Evolutionary conservation across 495 filamentous ascomycete genomes (phyloP).

Genomic region (Aspergillus coremiiformis): DNA sequence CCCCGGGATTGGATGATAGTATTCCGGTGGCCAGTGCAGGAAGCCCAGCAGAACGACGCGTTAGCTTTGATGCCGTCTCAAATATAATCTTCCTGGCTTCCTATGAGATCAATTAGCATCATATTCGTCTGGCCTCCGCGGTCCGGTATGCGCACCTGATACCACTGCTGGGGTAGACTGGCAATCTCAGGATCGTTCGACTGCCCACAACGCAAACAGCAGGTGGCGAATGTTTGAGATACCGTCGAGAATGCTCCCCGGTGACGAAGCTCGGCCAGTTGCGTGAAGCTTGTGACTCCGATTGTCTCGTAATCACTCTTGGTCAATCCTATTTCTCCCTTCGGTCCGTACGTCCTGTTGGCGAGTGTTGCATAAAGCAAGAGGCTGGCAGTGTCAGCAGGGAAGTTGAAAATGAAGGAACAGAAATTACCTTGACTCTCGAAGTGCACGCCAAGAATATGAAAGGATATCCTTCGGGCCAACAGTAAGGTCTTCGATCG

Average conservation of each 20-base stretch:
- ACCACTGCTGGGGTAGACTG: constrained; percentile 46
- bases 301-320: constrained; percentile 43
- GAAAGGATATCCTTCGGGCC: constrained; percentile 81
- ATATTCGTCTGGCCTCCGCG: not conserved
- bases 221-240: constrained; percentile 73
- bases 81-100: constrained; percentile 57
- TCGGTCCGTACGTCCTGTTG: constrained; percentile 34
- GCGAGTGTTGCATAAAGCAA: constrained; percentile 37
- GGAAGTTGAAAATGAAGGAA: not conserved
- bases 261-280: constrained; percentile 78
- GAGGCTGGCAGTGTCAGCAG: constrained; percentile 45
- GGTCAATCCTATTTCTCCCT: constrained; percentile 23
- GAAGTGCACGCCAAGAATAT: constrained; percentile 86
- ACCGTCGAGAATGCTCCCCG: constrained; percentile 92
- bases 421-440: constrained; percentile 69
- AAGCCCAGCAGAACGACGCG: constrained; percentile 84
- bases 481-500: constrained; percentile 57
- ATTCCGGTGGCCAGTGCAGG: constrained; percentile 77
- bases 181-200: constrained; percentile 40
- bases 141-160: constrained; percentile 46
- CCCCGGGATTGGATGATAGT: constrained; percentile 39
- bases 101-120: constrained; percentile 22
- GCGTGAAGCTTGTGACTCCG: constrained; percentile 65
- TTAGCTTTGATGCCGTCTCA: constrained; percentile 66
- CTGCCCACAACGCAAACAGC: constrained; percentile 56